Evolutionary conservation across 495 filamentous ascomycete genomes (phyloP).

Genomic region (Penicillium flavigenum): DNA sequence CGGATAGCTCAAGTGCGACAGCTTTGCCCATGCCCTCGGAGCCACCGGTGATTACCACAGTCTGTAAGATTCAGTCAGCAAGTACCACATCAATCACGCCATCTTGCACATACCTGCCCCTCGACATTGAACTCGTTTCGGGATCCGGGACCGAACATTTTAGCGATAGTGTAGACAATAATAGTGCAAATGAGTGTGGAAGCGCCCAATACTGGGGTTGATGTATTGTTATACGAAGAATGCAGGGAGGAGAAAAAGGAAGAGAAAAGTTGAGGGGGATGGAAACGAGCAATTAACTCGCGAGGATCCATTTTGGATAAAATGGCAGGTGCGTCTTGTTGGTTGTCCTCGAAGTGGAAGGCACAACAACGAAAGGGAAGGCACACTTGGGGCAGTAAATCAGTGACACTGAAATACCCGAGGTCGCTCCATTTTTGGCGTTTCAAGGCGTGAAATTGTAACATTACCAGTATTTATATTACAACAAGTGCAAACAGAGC

Average conservation of each 20-base stretch:
- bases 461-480: slow-evolving; percentile 16
- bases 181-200: slow-evolving; percentile 49
- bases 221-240: slow-evolving; percentile 29
- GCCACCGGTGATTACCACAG: slow-evolving; percentile 83
- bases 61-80: slow-evolving; percentile 50
- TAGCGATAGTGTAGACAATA: slow-evolving; percentile 42
- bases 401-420: neutral
- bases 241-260: slow-evolving; percentile 26
- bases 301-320: slow-evolving; percentile 3
- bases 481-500: slow-evolving; percentile 24
- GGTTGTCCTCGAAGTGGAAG: slow-evolving; percentile 13
- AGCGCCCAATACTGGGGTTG: slow-evolving; percentile 35
- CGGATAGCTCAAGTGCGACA: slow-evolving; percentile 68
- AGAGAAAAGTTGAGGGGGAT: slow-evolving; percentile 32
- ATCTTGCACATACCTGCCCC: slow-evolving; percentile 60
- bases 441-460: slow-evolving; percentile 1
- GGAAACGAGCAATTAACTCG: slow-evolving; percentile 19
- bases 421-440: neutral
- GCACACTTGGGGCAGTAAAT: neutral
- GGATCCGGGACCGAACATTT: slow-evolving; percentile 65
- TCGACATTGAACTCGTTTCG: slow-evolving; percentile 76
- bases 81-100: neutral
- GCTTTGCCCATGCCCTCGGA: slow-evolving; percentile 89
- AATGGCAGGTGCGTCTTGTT: slow-evolving; percentile 12
- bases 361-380: neutral